Evolutionary conservation across 441 rosid genomes (phyloP), one percentile per base, ranked within the genome.

Genomic region (Bruguiera hainesii): DNA sequence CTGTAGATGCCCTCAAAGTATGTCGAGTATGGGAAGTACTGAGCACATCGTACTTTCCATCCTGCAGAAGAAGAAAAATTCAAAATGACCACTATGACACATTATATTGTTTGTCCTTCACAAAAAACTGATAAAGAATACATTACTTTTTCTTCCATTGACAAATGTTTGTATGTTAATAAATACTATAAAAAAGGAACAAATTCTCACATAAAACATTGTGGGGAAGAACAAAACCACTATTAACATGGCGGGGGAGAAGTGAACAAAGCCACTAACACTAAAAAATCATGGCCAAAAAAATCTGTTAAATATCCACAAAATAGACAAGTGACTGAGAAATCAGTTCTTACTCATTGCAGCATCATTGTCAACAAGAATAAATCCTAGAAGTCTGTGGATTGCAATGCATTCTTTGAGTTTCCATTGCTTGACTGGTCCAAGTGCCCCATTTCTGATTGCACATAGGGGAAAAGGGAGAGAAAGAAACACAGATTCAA

Each of bases 361-460:
- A 67, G 96, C 93, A 77, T 86, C 97, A 37, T 80, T 74, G 66
- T 92, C 96, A 39, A 52, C 21, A 72, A 90, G 71, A 80, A 81
- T 83, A 28, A 78, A 71, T 50, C 70, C 82, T 19, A 96, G 79
- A 65, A 90, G 87, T 65, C 84, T 84, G 83, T 91, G 93, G 65
- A 93, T 89, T 29, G 84, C 76, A 73, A 89, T 82, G 76, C 97
- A 88, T 76, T 96, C 97, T 70, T 81, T 84, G 63, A 93, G 97
- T 79, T 88, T 96, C 99, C 98, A 93, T 65, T 76, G 87, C 70
- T 48, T 67, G 61, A 88, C 82, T 28, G 76, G 70, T 71, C 97
- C 97, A 56, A 74, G 75, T 18, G 89, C 89, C 70, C 88, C 91
- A 72, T 79, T 76, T 77, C 99, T 96, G 64, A 31, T 52, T 29